Conservation (phyloP, 1,284 basidiomycete genomes). For the Gomphus bonarii region DNA sequence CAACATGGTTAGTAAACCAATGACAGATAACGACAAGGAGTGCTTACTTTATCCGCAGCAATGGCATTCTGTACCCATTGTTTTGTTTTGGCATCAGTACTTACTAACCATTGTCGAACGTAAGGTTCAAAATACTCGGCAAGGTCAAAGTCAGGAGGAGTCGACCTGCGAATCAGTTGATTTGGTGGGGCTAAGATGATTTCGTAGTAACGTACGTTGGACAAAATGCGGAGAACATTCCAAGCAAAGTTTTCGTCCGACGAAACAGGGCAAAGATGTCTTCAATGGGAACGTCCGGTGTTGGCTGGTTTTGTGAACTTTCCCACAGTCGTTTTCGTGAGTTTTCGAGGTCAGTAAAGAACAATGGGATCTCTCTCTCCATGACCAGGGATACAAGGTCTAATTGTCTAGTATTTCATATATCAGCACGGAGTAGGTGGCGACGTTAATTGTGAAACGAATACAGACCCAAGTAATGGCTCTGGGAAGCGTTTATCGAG, state of each 20-base stretch:
- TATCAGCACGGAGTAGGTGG: not conserved
- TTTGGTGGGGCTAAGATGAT: not conserved
- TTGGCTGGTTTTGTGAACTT: conserved; percentile 70
- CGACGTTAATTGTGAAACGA: not conserved
- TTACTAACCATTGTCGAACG: conserved; percentile 83
- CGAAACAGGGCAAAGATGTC: conserved; percentile 85
- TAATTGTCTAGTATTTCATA: conserved; percentile 40
- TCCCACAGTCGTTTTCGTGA: conserved; percentile 64
- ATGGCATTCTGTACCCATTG: conserved; percentile 94
- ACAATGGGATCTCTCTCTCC: conserved; percentile 64
- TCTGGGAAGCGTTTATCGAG: conserved; percentile 81
- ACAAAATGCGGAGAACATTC: conserved; percentile 77
- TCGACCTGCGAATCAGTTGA: conserved; percentile 27
- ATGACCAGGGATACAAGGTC: conserved; percentile 74
- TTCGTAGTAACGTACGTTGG: conserved; percentile 44
- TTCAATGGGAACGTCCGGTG: conserved; percentile 71
- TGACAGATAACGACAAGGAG: conserved; percentile 4
- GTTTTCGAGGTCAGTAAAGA: conserved; percentile 66
- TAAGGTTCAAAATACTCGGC: conserved; percentile 80
- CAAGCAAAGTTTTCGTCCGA: conserved; percentile 58
- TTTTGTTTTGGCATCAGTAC: conserved; percentile 82
- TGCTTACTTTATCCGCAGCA: conserved; percentile 70
- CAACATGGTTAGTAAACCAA: conserved; percentile 4
- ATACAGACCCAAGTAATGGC: conserved; percentile 65
- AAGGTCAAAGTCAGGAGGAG: conserved; percentile 52